Evolutionary conservation across 768 basidiomycete species (phyloP), one percentile per base, ranked within the genome.

Genomic region (Boletus rex-veris): DNA sequence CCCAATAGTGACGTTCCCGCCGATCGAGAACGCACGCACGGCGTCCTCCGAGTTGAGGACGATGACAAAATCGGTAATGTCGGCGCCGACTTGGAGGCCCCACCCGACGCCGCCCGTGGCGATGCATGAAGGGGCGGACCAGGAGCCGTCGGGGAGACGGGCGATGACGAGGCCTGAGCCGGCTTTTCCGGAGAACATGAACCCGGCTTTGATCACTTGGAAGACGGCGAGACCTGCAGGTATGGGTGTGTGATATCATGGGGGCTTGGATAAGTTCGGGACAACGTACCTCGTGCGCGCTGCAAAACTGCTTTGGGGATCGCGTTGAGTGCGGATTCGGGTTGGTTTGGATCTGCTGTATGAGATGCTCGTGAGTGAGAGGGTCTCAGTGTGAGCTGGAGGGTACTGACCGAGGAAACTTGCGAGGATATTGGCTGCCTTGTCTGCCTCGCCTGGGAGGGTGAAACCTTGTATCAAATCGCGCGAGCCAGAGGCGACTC

Each of bases 21-120:
- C 95, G 47, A 92, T 78, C 4, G 92, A 92, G 77, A 98, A 98
- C 10, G 97, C 96, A 42, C 86, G 81, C 31, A 99, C 92, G 38
- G 96, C 94, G 52, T 98, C 95, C 62, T 97, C 92, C 59, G 86
- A 90, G 77, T 98, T 98, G 64, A 98, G 86, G 37, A 99, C 94
- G 68, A 98, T 85, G 53, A 99, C 95, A 60, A 98, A 97, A 68
- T 98, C 93, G 44, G 86, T 89, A 68, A 95, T 82, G 74, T 97
- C 95, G 3, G 95, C 95, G 45, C 95, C 95, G 52, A 96, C 92
- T 73, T 98, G 96, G 40, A 95, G 84, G 31, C 92, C 92, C 88
- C 92, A 92, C 15, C 93, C 92, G 11, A 95, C 80, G 35, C 96
- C 96, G 16, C 90, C 95, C 0, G 94, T 98, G 30, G 91, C 95